Conservation (phyloP, 192 early-diverging fungal genomes). For the Anaeromyces robustus region DNA sequence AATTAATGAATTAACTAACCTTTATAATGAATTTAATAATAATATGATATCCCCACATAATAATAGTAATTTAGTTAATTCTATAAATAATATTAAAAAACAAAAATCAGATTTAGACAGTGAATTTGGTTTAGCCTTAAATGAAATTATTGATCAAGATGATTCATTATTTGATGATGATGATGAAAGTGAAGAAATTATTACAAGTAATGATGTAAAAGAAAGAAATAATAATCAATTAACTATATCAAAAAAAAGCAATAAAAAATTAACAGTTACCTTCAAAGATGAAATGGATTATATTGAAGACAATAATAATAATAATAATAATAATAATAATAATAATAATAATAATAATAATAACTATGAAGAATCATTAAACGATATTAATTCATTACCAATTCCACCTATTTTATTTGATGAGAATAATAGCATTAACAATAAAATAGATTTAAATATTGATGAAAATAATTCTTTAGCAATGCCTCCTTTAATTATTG, state of each 20-base stretch:
- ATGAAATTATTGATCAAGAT: neutral
- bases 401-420: neutral
- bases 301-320: neutral
- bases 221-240: neutral
- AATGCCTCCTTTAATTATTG: too few species aligned
- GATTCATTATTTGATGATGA: neutral
- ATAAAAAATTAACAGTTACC: neutral
- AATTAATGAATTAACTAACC: neutral
- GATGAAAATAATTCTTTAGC: too few species aligned
- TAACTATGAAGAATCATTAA: neutral
- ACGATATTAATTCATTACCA: neutral
- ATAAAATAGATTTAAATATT: neutral
- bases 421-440: neutral
- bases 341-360: neutral
- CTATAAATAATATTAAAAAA: neutral
- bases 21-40: neutral
- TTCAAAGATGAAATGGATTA: neutral
- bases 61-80: neutral
- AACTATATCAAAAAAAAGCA: too few species aligned
- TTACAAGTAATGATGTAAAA: neutral
- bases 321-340: neutral
- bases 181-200: neutral
- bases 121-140: neutral
- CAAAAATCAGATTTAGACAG: neutral
- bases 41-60: neutral